Base-by-base conservation (phyloP, 306 rosid genomes). In the Rosa chinensis region DNA sequence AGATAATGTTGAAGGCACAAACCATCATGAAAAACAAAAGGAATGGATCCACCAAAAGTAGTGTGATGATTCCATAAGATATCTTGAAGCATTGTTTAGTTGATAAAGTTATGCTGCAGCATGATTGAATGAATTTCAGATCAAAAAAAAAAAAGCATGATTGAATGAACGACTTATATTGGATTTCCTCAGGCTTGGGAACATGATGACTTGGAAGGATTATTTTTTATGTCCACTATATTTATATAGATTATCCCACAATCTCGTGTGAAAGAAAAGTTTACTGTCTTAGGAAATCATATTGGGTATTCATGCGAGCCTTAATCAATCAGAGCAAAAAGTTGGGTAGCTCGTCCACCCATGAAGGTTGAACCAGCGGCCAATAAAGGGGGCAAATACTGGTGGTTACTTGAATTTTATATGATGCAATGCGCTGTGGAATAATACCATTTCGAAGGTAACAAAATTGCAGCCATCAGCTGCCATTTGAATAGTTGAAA, bases 11-110 rank as follows among this genome's bases (percentile, higher is more conserved):
- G 52, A 55, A 20, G 78, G 48, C 75, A 74, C 50, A 28, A 47
- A 71, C 23, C 25, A 75, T 72, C 13, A 82, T 73, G 87, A 79
- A 76, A 80, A 85, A 76, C 45, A 78, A 85, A 74, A 49, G 76
- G 83, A 80, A 85, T 76, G 66, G 53, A 58, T 64, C 74, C 58
- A 64, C 63, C 63, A 68, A 74, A 66, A 6, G 2, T 8, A 17
- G 76, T 64, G 5, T 42, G 69, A 21, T 67, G 37, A 40, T 73
- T 44, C 11, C 59, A 14, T 25, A 5, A 28, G 10, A 8, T 67
- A 10, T 40, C 8, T 39, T 18, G 14, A 40, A 40, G 49, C 9
- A 40, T 67, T 39, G 9, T 35, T 69, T 67, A 52, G 3, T 20
- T 43, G 50, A 40, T 55, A 44, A 35, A 44, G 64, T 25, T 53